Evolutionary conservation across 441 rosid genomes (phyloP).

Genomic region (Kokia cookei): DNA sequence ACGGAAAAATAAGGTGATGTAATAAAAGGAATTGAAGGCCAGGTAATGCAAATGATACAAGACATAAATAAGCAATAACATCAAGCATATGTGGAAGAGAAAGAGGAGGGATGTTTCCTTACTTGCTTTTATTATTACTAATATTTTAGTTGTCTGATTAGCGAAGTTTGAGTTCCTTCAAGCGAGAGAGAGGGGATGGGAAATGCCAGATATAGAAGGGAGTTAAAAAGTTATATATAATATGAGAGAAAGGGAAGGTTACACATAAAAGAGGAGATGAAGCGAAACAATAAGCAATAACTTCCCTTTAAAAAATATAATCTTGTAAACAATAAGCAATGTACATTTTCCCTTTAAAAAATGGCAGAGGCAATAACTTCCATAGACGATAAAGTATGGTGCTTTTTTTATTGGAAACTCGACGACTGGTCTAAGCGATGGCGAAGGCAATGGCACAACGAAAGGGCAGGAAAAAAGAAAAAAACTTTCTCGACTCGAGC

Average conservation of each 20-base stretch:
- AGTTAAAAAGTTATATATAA: background rate
- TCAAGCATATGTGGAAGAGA: background rate
- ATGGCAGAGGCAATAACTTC: constrained; percentile 9
- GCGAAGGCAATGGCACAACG: background rate
- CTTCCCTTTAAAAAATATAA: background rate
- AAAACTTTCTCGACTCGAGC: background rate
- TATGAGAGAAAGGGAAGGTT: constrained; percentile 12
- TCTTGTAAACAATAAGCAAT: too few species aligned
- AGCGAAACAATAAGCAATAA: background rate
- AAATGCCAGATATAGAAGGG: constrained; percentile 29
- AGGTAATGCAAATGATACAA: constrained; percentile 7
- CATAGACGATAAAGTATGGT: constrained; percentile 8
- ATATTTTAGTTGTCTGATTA: background rate
- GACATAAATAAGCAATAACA: constrained; percentile 4
- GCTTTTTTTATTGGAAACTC: constrained; percentile 12
- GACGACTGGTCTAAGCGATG: constrained; percentile 14
- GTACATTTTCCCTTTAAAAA: background rate
- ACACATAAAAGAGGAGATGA: constrained; percentile 16
- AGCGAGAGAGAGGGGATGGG: constrained; percentile 5
- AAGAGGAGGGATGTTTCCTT: background rate
- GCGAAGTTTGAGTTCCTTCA: constrained; percentile 11
- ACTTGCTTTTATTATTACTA: constrained; percentile 4
- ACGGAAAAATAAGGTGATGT: constrained; percentile 12
- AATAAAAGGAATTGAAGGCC: background rate
- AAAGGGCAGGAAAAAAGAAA: background rate